Conservation (phyloP, 2,329 filamentous ascomycete genomes). For the Ascochyta viciae-villosae region DNA sequence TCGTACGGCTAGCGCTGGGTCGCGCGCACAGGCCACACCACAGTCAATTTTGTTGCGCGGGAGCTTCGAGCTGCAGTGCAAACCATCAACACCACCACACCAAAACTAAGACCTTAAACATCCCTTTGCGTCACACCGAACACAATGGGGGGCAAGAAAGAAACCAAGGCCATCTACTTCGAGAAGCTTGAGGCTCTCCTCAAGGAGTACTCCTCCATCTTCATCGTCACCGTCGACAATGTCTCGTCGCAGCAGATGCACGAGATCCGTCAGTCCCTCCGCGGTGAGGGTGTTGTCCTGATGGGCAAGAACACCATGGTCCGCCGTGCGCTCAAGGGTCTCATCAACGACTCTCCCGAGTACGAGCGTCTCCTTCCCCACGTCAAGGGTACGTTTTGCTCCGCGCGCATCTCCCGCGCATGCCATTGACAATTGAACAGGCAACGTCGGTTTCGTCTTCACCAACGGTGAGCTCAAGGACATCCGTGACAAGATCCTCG, state of each 20-base stretch:
- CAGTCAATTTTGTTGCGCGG: constrained; percentile 33
- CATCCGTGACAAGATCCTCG: constrained; percentile 89
- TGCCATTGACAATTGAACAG: constrained; percentile 43
- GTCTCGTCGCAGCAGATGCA: constrained; percentile 99
- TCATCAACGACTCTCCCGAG: constrained; percentile 88
- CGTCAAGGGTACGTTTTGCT: constrained; percentile 71
- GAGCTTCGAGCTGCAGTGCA: constrained; percentile 19
- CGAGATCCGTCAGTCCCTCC: constrained; percentile 95
- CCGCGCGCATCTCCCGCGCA: constrained; percentile 1
- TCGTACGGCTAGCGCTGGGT: constrained; percentile 23
- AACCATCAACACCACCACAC: constrained; percentile 36
- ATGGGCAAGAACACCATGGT: constrained; percentile 99
- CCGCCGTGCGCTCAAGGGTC: constrained; percentile 96
- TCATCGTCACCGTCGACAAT: constrained; percentile 95
- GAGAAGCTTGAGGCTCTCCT: constrained; percentile 98
- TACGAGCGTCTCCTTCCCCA: constrained; percentile 97
- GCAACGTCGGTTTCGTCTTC: constrained; percentile 98
- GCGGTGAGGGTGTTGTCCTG: constrained; percentile 90
- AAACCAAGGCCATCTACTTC: constrained; percentile 96
- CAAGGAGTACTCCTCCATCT: constrained; percentile 95
- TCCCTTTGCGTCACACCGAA: constrained; percentile 89
- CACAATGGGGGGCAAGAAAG: constrained; percentile 99
- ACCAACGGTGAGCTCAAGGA: constrained; percentile 95
- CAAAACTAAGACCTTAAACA: constrained; percentile 82
- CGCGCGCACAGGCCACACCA: constrained; percentile 29